A percentile compares a stretch with the other conserved stretches of the same genome.
Evolutionary conservation across 2,329 filamentous ascomycete species (phyloP).

Genomic region (Alternaria sp.): DNA sequence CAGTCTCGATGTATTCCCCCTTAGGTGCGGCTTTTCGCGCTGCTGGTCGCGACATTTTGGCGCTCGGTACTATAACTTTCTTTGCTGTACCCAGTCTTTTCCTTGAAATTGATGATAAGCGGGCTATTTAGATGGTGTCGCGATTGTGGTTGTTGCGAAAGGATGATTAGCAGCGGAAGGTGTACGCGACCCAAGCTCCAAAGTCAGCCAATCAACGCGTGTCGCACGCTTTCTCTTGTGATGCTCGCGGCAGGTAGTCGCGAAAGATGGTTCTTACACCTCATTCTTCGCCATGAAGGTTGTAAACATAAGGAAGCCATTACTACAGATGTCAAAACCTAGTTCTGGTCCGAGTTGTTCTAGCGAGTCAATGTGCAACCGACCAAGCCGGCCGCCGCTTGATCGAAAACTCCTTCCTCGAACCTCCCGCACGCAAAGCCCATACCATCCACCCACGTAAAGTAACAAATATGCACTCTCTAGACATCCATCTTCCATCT

Average conservation of each 20-base stretch:
- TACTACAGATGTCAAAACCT: neutral
- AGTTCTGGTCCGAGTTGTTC: neutral
- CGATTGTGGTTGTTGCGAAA: conserved; percentile 3
- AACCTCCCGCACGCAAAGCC: neutral
- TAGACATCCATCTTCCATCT: neutral
- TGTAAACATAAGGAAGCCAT: no score
- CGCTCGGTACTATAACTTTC: neutral
- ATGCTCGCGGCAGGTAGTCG: conserved; percentile 1
- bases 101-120: neutral
- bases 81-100: neutral
- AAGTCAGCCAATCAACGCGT: conserved; percentile 12
- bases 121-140: neutral
- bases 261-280: conserved; percentile 1
- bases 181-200: conserved; percentile 12
- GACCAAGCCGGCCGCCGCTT: neutral
- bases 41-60: conserved; percentile 54
- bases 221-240: neutral
- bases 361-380: neutral
- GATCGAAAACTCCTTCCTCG: neutral
- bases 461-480: neutral
- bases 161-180: conserved; percentile 6
- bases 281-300: neutral
- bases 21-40: conserved; percentile 70
- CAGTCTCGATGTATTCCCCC: conserved; percentile 97
- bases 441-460: neutral